Conservation (phyloP, 129 eudicot genomes). For the Lactuca sativa region DNA sequence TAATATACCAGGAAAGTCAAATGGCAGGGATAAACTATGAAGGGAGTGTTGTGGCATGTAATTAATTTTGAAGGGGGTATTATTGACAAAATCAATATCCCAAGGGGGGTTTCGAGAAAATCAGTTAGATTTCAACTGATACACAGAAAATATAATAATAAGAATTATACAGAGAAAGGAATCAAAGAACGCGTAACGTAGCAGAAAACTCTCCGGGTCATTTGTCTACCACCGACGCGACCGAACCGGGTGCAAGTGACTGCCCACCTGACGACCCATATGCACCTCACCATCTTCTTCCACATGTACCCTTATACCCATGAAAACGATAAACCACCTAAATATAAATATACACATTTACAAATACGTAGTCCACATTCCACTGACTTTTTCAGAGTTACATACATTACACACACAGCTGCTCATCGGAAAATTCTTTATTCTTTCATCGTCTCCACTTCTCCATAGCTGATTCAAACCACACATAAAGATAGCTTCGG, state of each 20-base stretch:
- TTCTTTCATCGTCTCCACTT: constrained; percentile 8
- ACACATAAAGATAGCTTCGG: neutral
- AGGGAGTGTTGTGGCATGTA: neutral
- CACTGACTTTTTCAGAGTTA: constrained; percentile 2
- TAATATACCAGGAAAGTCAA: neutral
- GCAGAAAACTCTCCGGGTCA: constrained; percentile 30
- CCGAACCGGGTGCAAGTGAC: constrained; percentile 36
- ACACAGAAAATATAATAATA: constrained; percentile 4
- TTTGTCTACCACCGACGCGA: constrained; percentile 38
- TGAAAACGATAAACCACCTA: neutral
- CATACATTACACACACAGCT: neutral
- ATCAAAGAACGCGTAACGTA: constrained; percentile 37
- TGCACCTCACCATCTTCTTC: constrained; percentile 31
- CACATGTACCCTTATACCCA: neutral
- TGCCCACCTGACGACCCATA: constrained; percentile 23
- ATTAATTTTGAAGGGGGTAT: constrained; percentile 5
- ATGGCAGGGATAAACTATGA: neutral
- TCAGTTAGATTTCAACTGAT: neutral
- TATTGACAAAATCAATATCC: neutral
- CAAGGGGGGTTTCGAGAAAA: neutral
- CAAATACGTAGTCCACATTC: constrained; percentile 25
- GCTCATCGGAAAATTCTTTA: neutral
- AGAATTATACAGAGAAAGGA: neutral
- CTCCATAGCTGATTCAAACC: neutral
- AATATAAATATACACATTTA: constrained; percentile 7